phyloP scores from a whole-genome alignment of 2,329 filamentous ascomycete species.

The Aspergillus tanneri region DNA sequence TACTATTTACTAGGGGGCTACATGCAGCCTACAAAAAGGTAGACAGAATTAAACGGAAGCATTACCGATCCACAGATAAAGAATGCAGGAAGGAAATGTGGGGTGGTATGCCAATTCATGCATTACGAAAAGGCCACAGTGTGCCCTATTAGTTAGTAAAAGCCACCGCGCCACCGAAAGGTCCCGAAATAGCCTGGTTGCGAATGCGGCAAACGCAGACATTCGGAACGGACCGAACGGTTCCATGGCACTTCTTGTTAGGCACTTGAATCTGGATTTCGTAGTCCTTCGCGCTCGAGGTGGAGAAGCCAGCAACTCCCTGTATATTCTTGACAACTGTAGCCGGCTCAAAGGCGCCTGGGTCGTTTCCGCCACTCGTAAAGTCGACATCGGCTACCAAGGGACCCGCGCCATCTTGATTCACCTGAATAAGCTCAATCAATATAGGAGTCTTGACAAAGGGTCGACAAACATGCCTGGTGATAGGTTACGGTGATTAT shows the following conservation, averaged over 20 bases:
- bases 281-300: slow-evolving; percentile 63
- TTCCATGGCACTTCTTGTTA: slow-evolving; percentile 63
- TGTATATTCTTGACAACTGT: slow-evolving; percentile 62
- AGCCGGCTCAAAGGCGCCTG: slow-evolving; percentile 60
- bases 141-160: slow-evolving; percentile 54
- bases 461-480: slow-evolving; percentile 40
- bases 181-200: slow-evolving; percentile 62
- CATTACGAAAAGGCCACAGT: no score
- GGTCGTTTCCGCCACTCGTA: slow-evolving; percentile 63
- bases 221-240: slow-evolving; percentile 58
- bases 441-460: background rate
- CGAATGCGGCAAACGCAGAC: slow-evolving; percentile 66
- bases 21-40: no score
- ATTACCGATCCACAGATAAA: no score
- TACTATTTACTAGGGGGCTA: no score
- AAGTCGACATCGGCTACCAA: slow-evolving; percentile 60
- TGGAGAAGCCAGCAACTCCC: slow-evolving; percentile 60
- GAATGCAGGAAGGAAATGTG: no score
- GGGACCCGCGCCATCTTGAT: slow-evolving; percentile 68
- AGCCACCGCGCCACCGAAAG: slow-evolving; percentile 65
- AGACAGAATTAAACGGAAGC: no score
- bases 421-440: slow-evolving; percentile 46
- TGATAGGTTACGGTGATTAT: slow-evolving; percentile 64
- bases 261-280: slow-evolving; percentile 66
- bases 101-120: background rate